Conservation (phyloP, 2,329 filamentous ascomycete genomes). For the Pseudopithomyces maydicus region DNA sequence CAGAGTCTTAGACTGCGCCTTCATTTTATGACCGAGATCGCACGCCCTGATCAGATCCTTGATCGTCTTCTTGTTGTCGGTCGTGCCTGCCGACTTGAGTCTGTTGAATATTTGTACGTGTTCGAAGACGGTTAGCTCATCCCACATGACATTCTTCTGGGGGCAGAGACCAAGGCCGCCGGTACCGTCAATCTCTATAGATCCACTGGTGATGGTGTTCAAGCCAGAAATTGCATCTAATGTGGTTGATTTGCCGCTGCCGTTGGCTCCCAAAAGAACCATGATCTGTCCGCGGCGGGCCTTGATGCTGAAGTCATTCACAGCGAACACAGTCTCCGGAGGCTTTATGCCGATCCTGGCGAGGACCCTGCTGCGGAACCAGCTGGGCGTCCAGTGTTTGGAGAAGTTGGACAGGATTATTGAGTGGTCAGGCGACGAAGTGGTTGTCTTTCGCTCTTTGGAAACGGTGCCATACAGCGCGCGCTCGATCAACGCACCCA, state of each 20-base stretch:
- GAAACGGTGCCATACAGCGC: slow-evolving; percentile 76
- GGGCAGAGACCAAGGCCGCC: slow-evolving; percentile 86
- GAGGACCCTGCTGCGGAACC: slow-evolving; percentile 58
- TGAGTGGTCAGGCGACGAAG: slow-evolving; percentile 53
- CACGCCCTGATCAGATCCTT: slow-evolving; percentile 69
- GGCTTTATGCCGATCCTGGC: slow-evolving; percentile 53
- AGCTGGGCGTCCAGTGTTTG: slow-evolving; percentile 75
- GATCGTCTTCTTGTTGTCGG: slow-evolving; percentile 64
- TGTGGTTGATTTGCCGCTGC: slow-evolving; percentile 88
- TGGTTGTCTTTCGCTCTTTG: slow-evolving; percentile 51
- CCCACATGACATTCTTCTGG: slow-evolving; percentile 94
- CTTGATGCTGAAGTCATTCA: slow-evolving; percentile 72
- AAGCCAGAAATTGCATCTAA: slow-evolving; percentile 86
- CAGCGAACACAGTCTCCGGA: slow-evolving; percentile 75
- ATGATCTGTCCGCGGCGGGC: slow-evolving; percentile 82
- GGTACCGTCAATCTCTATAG: slow-evolving; percentile 76
- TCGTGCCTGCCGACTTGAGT: slow-evolving; percentile 66
- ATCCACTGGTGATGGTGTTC: slow-evolving; percentile 75
- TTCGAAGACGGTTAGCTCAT: slow-evolving; percentile 82
- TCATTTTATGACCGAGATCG: slow-evolving; percentile 76
- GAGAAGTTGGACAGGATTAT: slow-evolving; percentile 75
- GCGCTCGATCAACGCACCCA: slow-evolving; percentile 76
- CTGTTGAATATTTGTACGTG: slow-evolving; percentile 84
- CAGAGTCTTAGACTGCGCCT: slow-evolving; percentile 74
- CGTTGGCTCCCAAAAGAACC: slow-evolving; percentile 85